Evolutionary conservation across 2,329 filamentous ascomycete genomes (phyloP).

Genomic region (Trichoderma afroharzianum): DNA sequence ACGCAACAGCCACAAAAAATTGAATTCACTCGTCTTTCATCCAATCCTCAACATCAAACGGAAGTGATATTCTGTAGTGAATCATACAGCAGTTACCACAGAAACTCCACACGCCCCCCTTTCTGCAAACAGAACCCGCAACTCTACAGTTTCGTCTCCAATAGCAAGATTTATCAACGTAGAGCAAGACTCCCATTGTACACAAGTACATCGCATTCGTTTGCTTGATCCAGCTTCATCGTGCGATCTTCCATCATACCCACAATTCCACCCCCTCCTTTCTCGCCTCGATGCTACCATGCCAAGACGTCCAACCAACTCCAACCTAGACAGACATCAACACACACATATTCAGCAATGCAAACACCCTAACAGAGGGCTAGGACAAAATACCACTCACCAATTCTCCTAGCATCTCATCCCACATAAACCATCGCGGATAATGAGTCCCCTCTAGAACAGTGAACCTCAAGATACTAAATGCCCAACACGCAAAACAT

Average conservation of each 20-base stretch:
- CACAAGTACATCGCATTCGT: not conserved
- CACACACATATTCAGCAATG: not conserved
- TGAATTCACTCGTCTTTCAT: not conserved
- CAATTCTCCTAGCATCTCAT: not conserved
- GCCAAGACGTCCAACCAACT: not conserved
- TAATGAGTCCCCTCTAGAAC: not conserved
- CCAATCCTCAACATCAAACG: not conserved
- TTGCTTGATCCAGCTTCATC: not conserved
- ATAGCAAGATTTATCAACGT: not conserved
- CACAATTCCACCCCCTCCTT: not conserved
- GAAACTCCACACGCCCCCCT: not conserved
- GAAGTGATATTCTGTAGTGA: not conserved
- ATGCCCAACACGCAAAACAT: not conserved
- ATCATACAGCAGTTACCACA: not conserved
- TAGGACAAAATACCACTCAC: not conserved
- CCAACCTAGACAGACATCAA: not conserved
- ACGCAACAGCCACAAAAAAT: not conserved
- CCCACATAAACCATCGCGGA: not conserved
- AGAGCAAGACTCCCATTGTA: not conserved
- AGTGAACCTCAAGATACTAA: not conserved
- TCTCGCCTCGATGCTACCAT: not conserved
- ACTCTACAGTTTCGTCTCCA: not conserved
- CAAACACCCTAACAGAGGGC: not conserved
- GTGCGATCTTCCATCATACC: not conserved
- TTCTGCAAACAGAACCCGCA: not conserved